These are phyloP conservation scores for Lactarius sp. DNA, from an alignment of 768 basidiomycete genomes.

Conservation along the genomic window DNA sequence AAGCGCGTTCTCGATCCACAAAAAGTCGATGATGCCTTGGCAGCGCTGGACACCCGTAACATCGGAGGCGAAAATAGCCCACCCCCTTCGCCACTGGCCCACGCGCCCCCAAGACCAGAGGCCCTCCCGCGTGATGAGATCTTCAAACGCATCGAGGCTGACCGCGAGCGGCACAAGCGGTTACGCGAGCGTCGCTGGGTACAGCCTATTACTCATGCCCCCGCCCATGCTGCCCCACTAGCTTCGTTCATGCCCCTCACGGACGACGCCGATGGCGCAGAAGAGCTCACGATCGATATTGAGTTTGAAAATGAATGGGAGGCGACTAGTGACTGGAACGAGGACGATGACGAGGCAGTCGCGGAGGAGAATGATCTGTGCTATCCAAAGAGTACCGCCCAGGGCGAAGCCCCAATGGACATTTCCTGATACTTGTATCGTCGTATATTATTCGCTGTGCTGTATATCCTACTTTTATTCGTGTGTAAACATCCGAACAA, in stretches of 20 bases:
- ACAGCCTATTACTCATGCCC: slow-evolving; percentile 61
- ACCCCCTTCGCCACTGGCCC: slow-evolving; percentile 25
- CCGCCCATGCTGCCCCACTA: slow-evolving; percentile 40
- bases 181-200: slow-evolving; percentile 89
- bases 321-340: slow-evolving; percentile 86
- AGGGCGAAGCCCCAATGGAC: slow-evolving; percentile 40
- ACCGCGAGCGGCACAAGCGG: slow-evolving; percentile 88
- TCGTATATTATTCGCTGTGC: slow-evolving; percentile 14
- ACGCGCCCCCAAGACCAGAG: slow-evolving; percentile 24
- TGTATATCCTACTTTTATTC: slow-evolving; percentile 23
- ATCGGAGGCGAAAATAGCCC: slow-evolving; percentile 25
- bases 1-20: slow-evolving; percentile 81
- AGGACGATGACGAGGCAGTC: slow-evolving; percentile 77
- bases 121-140: slow-evolving; percentile 52
- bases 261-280: slow-evolving; percentile 47
- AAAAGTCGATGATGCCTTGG: slow-evolving; percentile 65
- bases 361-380: slow-evolving; percentile 67
- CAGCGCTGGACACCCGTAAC: slow-evolving; percentile 48
- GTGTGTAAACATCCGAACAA: neutral
- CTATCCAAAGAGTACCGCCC: slow-evolving; percentile 43
- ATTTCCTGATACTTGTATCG: slow-evolving; percentile 32
- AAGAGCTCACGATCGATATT: slow-evolving; percentile 65
- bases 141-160: slow-evolving; percentile 85
- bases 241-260: slow-evolving; percentile 59
- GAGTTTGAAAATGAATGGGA: slow-evolving; percentile 92